Evolutionary conservation across 306 rosid genomes (phyloP).

Genomic region (Lupinus albus): DNA sequence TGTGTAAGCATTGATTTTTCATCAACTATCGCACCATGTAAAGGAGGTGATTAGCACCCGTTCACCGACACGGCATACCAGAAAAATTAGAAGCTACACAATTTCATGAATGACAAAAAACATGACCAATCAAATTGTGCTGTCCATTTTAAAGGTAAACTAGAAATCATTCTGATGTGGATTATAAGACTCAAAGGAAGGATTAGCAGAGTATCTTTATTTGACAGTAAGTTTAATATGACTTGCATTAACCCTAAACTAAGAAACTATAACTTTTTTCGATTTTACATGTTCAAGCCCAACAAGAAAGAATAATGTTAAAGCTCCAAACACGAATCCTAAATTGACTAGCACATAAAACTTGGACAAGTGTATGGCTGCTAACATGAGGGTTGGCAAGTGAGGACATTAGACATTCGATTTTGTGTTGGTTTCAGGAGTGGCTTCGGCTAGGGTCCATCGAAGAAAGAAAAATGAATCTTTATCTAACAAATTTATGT

Average conservation of each 20-base stretch:
- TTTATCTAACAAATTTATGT: background rate
- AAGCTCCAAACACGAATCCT: slow-evolving; percentile 24
- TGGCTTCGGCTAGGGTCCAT: slow-evolving; percentile 7
- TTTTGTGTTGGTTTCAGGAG: slow-evolving; percentile 11
- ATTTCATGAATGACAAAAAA: slow-evolving; percentile 19
- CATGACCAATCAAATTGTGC: slow-evolving; percentile 28
- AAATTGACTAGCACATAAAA: slow-evolving; percentile 11
- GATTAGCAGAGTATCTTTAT: slow-evolving; percentile 4
- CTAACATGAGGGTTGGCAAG: slow-evolving; percentile 8
- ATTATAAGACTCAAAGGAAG: slow-evolving; percentile 26
- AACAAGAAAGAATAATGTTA: slow-evolving; percentile 16
- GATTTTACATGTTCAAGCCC: background rate
- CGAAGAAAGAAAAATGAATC: background rate
- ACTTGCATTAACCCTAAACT: slow-evolving; percentile 13
- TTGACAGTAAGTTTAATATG: slow-evolving; percentile 24
- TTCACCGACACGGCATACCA: background rate
- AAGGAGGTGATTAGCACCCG: background rate
- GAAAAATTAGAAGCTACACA: slow-evolving; percentile 14
- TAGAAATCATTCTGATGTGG: background rate
- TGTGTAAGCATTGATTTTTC: slow-evolving; percentile 8
- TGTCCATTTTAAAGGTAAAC: background rate
- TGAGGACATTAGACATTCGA: slow-evolving; percentile 22
- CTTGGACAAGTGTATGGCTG: slow-evolving; percentile 26
- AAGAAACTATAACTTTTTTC: slow-evolving; percentile 10
- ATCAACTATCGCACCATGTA: slow-evolving; percentile 16